Base-by-base conservation (phyloP, 208 protist species). In the Acanthamoeba healyi region DNA sequence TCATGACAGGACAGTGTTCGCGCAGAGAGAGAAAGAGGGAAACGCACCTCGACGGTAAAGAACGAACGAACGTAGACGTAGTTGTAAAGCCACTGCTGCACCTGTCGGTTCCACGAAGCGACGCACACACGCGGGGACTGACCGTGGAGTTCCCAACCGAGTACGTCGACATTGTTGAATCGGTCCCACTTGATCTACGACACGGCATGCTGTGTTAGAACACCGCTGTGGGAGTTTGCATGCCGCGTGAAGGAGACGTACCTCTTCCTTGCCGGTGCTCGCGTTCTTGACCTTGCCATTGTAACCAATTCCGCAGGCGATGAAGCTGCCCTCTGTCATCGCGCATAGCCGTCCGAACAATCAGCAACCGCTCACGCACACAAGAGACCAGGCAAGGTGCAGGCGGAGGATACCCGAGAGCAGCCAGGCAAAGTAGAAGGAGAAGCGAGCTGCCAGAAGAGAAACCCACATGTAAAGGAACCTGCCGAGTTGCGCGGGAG, bases 361-460 rank as follows among this genome's bases (percentile, higher is more conserved):
- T n/a, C n/a, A n/a, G n/a, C n/a, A n/a, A n/a, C n/a, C n/a, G n/a
- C n/a, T n/a, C n/a, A n/a, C n/a, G n/a, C 22, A 22, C 26, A 63
- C 10, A 1, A 22, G n/a, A 63, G n/a, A 61, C 5, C 26, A 1
- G 7, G 26, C 15, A 63, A 36, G 29, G 12, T 32, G 2, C 6
- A 7, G n/a, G n/a, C 1, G n/a, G 58, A 22, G 26, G 4, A 19
- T 44, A 79, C 70, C 70, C 14, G 70, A 79, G 2, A 87, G 77
- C 19, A 58, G 93, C 93, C 94, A 96, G 38, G 82, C 95, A 29
- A 95, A 95, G 17, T 96, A 95, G 67, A 95, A 96, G 58, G 74
- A 95, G 58, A 95, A 95, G 54, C 95, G 70, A 3, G 89, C 63
- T 2, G 86, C 34, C 29, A 87, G 2, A 17, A 38, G 15, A 5